Conservation (phyloP, 257 asterid species). For the Haberlea rhodopensis region DNA sequence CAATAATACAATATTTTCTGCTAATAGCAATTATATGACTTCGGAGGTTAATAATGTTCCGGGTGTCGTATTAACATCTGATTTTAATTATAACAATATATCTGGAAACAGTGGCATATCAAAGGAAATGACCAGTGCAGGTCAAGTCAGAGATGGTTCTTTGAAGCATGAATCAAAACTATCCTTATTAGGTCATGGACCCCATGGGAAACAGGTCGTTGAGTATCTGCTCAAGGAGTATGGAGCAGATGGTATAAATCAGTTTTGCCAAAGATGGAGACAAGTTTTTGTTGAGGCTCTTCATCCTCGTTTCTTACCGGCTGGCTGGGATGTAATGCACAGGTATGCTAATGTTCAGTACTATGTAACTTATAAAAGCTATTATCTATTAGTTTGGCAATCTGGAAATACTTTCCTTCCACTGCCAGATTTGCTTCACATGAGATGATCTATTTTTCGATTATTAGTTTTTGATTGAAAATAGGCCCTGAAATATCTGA, state of each 20-base stretch:
- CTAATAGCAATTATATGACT: conserved; percentile 22
- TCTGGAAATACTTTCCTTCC: too few species aligned
- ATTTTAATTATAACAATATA: conserved; percentile 25
- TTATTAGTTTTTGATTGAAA: not conserved
- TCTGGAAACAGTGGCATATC: conserved; percentile 29
- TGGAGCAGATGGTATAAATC: conserved; percentile 81
- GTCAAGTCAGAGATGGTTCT: conserved; percentile 28
- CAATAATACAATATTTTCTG: conserved; percentile 20
- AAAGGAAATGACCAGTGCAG: conserved; percentile 24
- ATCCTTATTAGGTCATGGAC: conserved; percentile 91
- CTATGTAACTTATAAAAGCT: too few species aligned
- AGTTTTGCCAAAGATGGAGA: conserved; percentile 93
- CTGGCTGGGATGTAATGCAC: conserved; percentile 97
- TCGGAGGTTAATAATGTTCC: conserved; percentile 13
- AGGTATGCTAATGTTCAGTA: conserved; percentile 43
- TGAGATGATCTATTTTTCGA: not conserved
- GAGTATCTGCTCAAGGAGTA: conserved; percentile 51
- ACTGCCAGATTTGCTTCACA: too few species aligned
- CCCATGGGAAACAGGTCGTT: conserved; percentile 89
- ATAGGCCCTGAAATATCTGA: too few species aligned
- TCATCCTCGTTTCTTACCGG: conserved; percentile 92
- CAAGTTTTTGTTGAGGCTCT: conserved; percentile 80
- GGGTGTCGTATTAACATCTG: conserved; percentile 6
- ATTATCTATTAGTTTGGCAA: not conserved
- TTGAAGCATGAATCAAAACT: conserved; percentile 48